Conservation (phyloP, 805 yeast genomes). For the Starmera amethionina region DNA sequence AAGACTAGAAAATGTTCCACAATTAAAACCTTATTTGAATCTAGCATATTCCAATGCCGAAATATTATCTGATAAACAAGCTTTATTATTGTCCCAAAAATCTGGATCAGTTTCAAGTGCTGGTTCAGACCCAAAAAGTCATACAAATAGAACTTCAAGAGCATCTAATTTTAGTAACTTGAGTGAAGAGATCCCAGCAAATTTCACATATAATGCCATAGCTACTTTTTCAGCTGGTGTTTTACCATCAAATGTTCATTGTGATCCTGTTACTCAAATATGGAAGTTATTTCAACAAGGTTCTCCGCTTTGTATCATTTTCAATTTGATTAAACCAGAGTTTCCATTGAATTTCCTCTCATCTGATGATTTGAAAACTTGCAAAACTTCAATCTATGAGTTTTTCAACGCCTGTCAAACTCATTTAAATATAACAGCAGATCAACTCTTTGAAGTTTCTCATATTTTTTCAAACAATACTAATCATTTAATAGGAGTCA, state of each 20-base stretch:
- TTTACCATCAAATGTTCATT: conserved; percentile 58
- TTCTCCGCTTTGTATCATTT: conserved; percentile 78
- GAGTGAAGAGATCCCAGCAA: conserved; percentile 22
- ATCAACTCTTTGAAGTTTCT: conserved; percentile 79
- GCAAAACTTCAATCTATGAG: conserved; percentile 85
- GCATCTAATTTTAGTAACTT: conserved; percentile 23
- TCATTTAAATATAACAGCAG: conserved; percentile 65
- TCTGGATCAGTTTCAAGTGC: conserved; percentile 4
- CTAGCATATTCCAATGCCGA: conserved; percentile 61
- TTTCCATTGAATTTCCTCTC: conserved; percentile 53
- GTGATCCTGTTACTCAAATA: conserved; percentile 89
- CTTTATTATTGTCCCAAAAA: conserved; percentile 34
- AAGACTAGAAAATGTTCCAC: conserved; percentile 50
- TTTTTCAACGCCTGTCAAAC: conserved; percentile 80
- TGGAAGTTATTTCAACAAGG: conserved; percentile 90
- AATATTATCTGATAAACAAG: conserved; percentile 63
- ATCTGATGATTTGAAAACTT: conserved; percentile 72
- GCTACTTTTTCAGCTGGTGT: conserved; percentile 69
- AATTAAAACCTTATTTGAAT: conserved; percentile 56
- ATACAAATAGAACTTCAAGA: conserved; percentile 20
- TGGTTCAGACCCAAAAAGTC: conserved; percentile 13
- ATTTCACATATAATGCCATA: conserved; percentile 18
- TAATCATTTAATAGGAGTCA: conserved; percentile 63
- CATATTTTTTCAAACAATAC: conserved; percentile 81
- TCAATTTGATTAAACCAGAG: conserved; percentile 58